These are phyloP conservation scores for Globisporangium emineosum DNA, from an alignment of 352 stramenopile species.

Conservation along the genomic window DNA sequence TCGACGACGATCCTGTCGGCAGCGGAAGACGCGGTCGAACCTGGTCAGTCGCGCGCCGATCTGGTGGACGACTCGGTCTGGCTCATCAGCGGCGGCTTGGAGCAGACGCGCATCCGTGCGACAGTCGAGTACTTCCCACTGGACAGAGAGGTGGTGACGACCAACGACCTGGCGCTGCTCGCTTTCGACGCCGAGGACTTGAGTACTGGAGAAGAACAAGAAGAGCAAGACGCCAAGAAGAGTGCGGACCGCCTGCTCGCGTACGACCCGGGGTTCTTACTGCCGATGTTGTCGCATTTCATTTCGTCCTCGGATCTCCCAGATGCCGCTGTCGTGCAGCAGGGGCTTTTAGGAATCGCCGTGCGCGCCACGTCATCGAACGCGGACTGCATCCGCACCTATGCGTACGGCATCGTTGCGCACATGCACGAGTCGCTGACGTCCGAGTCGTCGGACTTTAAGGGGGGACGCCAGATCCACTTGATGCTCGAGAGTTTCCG, in stretches of 20 bases:
- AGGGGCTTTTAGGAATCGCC: slow-evolving; percentile 65
- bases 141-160: slow-evolving; percentile 33
- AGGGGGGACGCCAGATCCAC: slow-evolving; percentile 71
- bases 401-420: slow-evolving; percentile 72
- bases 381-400: slow-evolving; percentile 45
- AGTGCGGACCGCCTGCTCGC: slow-evolving; percentile 11
- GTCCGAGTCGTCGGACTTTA: slow-evolving; percentile 60
- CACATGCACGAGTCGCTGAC: slow-evolving; percentile 72
- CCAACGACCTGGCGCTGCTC: slow-evolving; percentile 29
- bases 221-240: neutral
- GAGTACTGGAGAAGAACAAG: slow-evolving; percentile 5
- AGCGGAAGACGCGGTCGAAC: slow-evolving; percentile 13
- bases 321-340: slow-evolving; percentile 55
- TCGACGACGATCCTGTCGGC: slow-evolving; percentile 27
- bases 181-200: slow-evolving; percentile 6
- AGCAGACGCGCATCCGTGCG: slow-evolving; percentile 53
- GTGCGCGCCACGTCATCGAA: slow-evolving; percentile 74
- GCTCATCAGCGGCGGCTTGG: slow-evolving; percentile 63
- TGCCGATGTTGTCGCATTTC: slow-evolving; percentile 76
- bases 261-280: slow-evolving; percentile 76
- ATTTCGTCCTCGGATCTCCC: slow-evolving; percentile 68
- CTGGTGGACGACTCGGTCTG: slow-evolving; percentile 66
- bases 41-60: slow-evolving; percentile 25
- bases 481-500: slow-evolving; percentile 79
- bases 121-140: slow-evolving; percentile 74